Conservation (phyloP, 345 rosid genomes). For the Syzygium aqueum region DNA sequence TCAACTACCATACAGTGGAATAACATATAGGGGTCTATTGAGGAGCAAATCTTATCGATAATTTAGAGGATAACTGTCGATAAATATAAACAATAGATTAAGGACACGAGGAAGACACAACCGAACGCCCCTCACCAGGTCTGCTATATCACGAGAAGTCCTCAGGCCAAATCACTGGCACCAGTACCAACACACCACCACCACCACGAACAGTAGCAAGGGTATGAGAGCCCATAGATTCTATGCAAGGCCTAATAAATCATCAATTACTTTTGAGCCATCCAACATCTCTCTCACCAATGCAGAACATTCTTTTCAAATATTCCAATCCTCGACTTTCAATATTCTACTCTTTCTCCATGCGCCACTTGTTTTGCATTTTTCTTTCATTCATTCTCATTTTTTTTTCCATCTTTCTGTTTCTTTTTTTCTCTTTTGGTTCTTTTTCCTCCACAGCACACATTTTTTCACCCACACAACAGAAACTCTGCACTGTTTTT, state of each 20-base stretch:
- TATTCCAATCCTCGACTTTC: not conserved
- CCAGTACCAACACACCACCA: constrained; percentile 14
- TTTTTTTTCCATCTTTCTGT: not conserved
- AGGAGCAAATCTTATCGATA: not conserved
- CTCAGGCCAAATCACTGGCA: constrained; percentile 8
- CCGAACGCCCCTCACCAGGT: constrained; percentile 44
- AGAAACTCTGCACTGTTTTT: not conserved
- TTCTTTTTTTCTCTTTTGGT: not conserved
- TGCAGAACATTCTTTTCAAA: not conserved
- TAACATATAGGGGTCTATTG: not conserved
- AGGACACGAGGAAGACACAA: constrained; percentile 24
- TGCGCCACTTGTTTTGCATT: not conserved
- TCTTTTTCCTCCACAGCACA: constrained; percentile 1
- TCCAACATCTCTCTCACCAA: not conserved
- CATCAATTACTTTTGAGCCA: not conserved
- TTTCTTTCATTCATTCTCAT: not conserved
- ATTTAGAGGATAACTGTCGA: not conserved
- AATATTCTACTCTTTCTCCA: constrained; percentile 2
- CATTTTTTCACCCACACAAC: constrained; percentile 10
- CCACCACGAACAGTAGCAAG: constrained; percentile 27
- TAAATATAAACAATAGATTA: constrained; percentile 4
- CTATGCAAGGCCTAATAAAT: not conserved
- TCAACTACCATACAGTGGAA: not conserved
- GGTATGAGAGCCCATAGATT: constrained; percentile 9
- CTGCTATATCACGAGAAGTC: constrained; percentile 20